phyloP scores from a whole-genome alignment of 306 rosid species.

The Gastrolobium villosum region DNA sequence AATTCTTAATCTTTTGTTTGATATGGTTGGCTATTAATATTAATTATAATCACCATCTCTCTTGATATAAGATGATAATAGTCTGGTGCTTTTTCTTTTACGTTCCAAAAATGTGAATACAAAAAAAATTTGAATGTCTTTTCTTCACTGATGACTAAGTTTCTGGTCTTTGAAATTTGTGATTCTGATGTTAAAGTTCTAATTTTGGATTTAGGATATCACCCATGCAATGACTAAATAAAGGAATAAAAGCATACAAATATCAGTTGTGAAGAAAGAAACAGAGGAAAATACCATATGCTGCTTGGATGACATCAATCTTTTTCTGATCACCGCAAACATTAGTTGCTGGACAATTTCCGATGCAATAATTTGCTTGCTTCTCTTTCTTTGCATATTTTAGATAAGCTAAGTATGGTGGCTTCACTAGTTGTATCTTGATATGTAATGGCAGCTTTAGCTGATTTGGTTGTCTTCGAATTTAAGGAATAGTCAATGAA shows the following conservation, averaged over 20 bases:
- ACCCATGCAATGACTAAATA: background rate
- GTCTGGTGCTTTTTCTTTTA: constrained; percentile 27
- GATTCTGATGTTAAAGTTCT: constrained; percentile 41
- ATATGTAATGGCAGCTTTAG: constrained; percentile 14
- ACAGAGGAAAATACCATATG: background rate
- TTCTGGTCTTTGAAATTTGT: constrained; percentile 9
- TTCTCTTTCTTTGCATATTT: background rate
- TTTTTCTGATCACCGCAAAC: background rate
- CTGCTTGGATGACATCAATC: background rate
- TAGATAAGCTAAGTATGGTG: constrained; percentile 15
- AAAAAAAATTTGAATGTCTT: constrained; percentile 29
- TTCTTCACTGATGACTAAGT: constrained; percentile 9
- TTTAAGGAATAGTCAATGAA: constrained; percentile 14
- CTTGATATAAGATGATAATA: constrained; percentile 14
- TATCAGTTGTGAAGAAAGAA: constrained; percentile 25
- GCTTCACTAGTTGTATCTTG: background rate
- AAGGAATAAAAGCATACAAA: background rate
- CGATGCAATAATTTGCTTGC: background rate
- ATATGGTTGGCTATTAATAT: background rate
- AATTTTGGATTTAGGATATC: constrained; percentile 9
- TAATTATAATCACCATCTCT: background rate
- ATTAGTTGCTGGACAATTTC: constrained; percentile 16
- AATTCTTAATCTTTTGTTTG: constrained; percentile 18
- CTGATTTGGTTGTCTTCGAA: constrained; percentile 12
- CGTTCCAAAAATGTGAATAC: constrained; percentile 8